Conservation (phyloP, 2,329 filamentous ascomycete genomes). For the Celoporthe dispersa region DNA sequence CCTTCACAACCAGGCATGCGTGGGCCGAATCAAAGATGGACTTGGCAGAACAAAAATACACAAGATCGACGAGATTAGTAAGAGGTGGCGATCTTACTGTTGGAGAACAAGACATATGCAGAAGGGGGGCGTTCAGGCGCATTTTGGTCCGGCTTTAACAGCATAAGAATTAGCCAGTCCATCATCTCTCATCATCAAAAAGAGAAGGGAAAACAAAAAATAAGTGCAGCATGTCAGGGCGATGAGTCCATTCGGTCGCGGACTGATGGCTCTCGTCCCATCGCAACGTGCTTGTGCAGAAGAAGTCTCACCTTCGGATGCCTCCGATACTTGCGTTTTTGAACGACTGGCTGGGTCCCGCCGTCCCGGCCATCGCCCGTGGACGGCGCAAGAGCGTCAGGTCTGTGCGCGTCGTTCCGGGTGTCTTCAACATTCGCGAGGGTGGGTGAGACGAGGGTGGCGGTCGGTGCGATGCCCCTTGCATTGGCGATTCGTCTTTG, state of each 20-base stretch:
- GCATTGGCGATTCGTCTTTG: constrained; percentile 80
- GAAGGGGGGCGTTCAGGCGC: constrained; percentile 81
- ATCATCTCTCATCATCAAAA: neutral
- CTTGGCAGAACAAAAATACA: neutral
- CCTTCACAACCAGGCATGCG: neutral
- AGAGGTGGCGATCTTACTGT: constrained; percentile 61
- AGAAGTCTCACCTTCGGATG: constrained; percentile 70
- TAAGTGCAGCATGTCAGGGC: neutral
- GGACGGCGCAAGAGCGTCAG: constrained; percentile 43
- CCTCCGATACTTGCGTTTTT: constrained; percentile 76
- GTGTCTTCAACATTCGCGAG: constrained; percentile 58
- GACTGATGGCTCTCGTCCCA: neutral
- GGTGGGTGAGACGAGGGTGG: constrained; percentile 53
- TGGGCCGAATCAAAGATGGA: neutral
- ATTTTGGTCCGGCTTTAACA: constrained; percentile 70
- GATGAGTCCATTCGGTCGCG: neutral
- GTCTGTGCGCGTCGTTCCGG: constrained; percentile 57
- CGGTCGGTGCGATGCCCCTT: constrained; percentile 63
- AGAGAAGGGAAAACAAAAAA: too few relatives aligned
- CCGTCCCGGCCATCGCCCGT: constrained; percentile 50
- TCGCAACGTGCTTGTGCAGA: neutral
- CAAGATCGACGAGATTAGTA: constrained; percentile 17
- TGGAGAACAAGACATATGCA: constrained; percentile 85
- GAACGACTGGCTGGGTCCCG: constrained; percentile 43
- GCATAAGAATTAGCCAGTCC: constrained; percentile 10